Evolutionary conservation across 257 asterid genomes (phyloP).

Genomic region (Coffea eugenioides): DNA sequence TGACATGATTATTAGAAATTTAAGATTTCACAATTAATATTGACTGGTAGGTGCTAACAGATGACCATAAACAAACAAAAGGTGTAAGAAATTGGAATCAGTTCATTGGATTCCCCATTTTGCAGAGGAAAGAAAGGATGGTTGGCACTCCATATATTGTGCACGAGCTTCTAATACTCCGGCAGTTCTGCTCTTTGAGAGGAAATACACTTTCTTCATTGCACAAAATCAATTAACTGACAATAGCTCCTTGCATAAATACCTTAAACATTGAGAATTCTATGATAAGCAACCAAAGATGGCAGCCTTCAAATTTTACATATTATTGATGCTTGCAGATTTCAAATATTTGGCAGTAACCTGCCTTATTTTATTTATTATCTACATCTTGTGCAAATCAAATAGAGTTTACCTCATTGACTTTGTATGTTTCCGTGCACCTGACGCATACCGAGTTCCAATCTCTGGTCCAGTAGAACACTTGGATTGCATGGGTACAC

Average conservation of each 20-base stretch:
- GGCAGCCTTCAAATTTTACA: not conserved
- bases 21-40: not conserved
- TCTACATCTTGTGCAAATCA: slow-evolving; percentile 4
- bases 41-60: not conserved
- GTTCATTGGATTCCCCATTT: not conserved
- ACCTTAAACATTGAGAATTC: not conserved
- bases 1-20: too few relatives aligned
- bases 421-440: not conserved
- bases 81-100: too few relatives aligned
- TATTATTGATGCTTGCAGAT: not conserved
- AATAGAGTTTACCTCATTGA: slow-evolving; percentile 6
- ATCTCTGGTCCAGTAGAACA: not conserved
- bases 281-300: not conserved
- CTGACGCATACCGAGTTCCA: not conserved
- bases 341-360: slow-evolving; percentile 4
- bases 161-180: not conserved
- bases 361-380: not conserved
- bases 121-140: not conserved
- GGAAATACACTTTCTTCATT: not conserved
- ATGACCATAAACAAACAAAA: too few relatives aligned
- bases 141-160: not conserved
- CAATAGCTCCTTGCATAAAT: not conserved
- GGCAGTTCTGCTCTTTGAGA: not conserved
- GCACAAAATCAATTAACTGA: not conserved
- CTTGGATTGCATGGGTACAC: not conserved